phyloP scores from a whole-genome alignment of 805 yeast genomes.

The Blastobotrys muscicola region DNA sequence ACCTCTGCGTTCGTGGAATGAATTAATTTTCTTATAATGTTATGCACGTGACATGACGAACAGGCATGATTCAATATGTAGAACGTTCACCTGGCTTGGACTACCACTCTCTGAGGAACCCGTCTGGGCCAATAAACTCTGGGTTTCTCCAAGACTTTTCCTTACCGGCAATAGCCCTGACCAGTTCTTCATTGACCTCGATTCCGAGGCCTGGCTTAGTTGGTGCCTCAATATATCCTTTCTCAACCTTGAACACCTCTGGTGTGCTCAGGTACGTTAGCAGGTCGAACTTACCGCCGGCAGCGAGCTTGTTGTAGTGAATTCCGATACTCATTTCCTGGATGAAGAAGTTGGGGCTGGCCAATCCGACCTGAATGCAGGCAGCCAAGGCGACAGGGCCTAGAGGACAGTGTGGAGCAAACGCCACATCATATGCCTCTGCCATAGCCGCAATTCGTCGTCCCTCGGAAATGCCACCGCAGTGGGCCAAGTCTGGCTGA shows the following conservation, averaged over 20 bases:
- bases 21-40: too few species aligned
- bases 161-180: slow-evolving; percentile 16
- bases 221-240: slow-evolving; percentile 20
- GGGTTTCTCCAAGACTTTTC: slow-evolving; percentile 23
- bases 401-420: slow-evolving; percentile 27
- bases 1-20: too few species aligned
- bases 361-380: slow-evolving; percentile 19
- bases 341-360: slow-evolving; percentile 20
- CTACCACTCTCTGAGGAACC: slow-evolving; percentile 23
- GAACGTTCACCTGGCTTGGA: not conserved
- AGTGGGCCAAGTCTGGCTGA: slow-evolving; percentile 24
- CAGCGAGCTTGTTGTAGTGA: slow-evolving; percentile 21
- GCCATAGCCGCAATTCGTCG: slow-evolving; percentile 23
- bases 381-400: slow-evolving; percentile 27
- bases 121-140: slow-evolving; percentile 23
- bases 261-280: slow-evolving; percentile 18
- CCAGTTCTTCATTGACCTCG: slow-evolving; percentile 21
- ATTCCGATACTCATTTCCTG: slow-evolving; percentile 23
- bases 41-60: too few species aligned
- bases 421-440: slow-evolving; percentile 24
- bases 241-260: slow-evolving; percentile 18
- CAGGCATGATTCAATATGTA: too few species aligned
- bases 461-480: slow-evolving; percentile 25
- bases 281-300: slow-evolving; percentile 17
- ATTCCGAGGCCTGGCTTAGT: slow-evolving; percentile 23